phyloP scores from a whole-genome alignment of 2,329 filamentous ascomycete genomes.

The Paraconiothyrium sp. region DNA sequence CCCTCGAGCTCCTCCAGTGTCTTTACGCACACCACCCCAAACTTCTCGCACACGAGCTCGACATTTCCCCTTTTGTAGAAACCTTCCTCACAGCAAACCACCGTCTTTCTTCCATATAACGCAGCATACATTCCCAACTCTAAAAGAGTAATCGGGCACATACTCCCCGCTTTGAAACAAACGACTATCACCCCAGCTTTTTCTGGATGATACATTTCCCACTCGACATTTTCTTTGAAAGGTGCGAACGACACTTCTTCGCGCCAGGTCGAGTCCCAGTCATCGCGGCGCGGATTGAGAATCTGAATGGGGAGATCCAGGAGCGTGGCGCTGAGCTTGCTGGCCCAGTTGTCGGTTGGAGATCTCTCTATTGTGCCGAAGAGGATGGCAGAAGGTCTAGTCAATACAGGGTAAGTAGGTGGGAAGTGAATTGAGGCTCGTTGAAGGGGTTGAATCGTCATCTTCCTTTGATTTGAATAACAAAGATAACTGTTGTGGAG shows the following conservation, averaged over 20 bases:
- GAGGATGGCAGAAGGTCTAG: conserved; percentile 61
- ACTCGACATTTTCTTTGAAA: conserved; percentile 67
- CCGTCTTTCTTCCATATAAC: conserved; percentile 48
- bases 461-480: neutral
- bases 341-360: conserved; percentile 61
- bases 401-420: conserved; percentile 26
- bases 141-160: conserved; percentile 66
- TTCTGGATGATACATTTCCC: conserved; percentile 69
- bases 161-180: conserved; percentile 62
- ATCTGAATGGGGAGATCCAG: conserved; percentile 61
- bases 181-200: conserved; percentile 65
- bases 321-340: conserved; percentile 50
- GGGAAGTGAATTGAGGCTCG: conserved; percentile 35
- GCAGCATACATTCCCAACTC: conserved; percentile 66
- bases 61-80: conserved; percentile 71
- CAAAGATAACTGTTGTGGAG: neutral
- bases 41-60: conserved; percentile 61
- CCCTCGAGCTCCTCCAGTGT: conserved; percentile 53
- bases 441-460: conserved; percentile 18
- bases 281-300: conserved; percentile 64
- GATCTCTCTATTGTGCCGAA: conserved; percentile 63
- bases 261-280: conserved; percentile 68
- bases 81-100: conserved; percentile 63
- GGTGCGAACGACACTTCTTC: conserved; percentile 61
- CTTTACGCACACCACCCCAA: conserved; percentile 57